These are phyloP conservation scores for Ganoderma multipileum DNA, from an alignment of 1,284 basidiomycete genomes.

Conservation along the genomic window DNA sequence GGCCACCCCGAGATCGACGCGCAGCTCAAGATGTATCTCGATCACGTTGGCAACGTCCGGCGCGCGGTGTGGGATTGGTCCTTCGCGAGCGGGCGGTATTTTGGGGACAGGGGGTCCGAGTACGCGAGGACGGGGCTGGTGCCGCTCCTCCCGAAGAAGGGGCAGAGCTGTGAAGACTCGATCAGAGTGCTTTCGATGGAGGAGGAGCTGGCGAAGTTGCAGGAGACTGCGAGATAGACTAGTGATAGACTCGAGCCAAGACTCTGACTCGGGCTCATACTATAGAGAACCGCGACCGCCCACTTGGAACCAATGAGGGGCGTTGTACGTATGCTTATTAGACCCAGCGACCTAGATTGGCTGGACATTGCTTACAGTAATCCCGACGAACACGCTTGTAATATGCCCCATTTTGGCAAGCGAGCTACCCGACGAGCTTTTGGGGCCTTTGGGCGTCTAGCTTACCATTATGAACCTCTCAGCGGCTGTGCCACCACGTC, in stretches of 20 bases:
- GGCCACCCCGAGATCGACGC: slow-evolving; percentile 18
- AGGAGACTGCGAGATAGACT: neutral
- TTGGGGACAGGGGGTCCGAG: slow-evolving; percentile 37
- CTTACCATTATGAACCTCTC: neutral
- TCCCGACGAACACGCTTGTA: neutral
- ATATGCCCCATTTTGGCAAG: neutral
- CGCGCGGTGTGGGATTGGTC: slow-evolving; percentile 42
- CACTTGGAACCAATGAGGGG: neutral
- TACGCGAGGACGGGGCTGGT: slow-evolving; percentile 27
- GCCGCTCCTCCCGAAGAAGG: slow-evolving; percentile 12
- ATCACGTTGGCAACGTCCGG: slow-evolving; percentile 39
- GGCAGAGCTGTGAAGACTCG: neutral
- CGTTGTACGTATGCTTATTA: neutral
- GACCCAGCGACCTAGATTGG: neutral
- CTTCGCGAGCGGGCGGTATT: slow-evolving; percentile 44
- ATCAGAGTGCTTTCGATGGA: slow-evolving; percentile 1
- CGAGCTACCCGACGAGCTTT: neutral
- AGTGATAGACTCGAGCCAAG: too few species aligned
- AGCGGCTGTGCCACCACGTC: neutral
- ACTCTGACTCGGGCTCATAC: too few species aligned
- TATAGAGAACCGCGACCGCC: too few species aligned
- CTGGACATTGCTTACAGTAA: neutral
- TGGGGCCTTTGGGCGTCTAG: neutral
- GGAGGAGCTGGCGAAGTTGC: slow-evolving; percentile 2
- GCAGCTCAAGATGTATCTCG: slow-evolving; percentile 36